Percentiles rank a stretch among this genome's conserved stretches.
These are phyloP conservation scores for Sphaceloma murrayae DNA, from an alignment of 2,329 filamentous ascomycete genomes.

Conservation along the genomic window DNA sequence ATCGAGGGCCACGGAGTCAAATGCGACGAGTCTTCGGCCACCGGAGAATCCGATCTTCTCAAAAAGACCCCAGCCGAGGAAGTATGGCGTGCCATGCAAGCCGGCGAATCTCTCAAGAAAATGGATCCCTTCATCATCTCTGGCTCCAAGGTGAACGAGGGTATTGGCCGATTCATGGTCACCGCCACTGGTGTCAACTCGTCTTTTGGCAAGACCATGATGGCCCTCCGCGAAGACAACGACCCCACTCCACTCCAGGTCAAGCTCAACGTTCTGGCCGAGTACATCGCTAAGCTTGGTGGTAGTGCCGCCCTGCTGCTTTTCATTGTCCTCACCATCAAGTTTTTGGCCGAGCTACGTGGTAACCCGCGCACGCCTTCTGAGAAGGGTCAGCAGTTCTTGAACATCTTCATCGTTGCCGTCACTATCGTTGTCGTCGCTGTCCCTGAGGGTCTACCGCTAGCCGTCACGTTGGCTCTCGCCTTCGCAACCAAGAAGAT, in stretches of 20 bases:
- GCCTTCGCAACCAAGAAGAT: conserved; percentile 59
- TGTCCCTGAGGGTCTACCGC: conserved; percentile 55
- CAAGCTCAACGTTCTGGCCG: conserved; percentile 66
- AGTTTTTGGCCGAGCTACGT: conserved; percentile 64
- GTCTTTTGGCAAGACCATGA: conserved; percentile 66
- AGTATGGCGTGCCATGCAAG: conserved; percentile 56
- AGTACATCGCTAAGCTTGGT: conserved; percentile 69
- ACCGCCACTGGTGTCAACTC: conserved; percentile 66
- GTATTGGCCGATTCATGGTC: conserved; percentile 65
- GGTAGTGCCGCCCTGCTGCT: conserved; percentile 68
- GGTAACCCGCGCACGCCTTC: conserved; percentile 47
- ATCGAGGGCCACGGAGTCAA: conserved; percentile 58
- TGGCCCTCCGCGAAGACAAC: conserved; percentile 66
- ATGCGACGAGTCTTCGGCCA: conserved; percentile 66
- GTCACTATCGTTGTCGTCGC: conserved; percentile 61
- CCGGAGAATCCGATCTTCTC: conserved; percentile 64
- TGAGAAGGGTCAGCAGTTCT: conserved; percentile 63
- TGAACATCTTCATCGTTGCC: conserved; percentile 54
- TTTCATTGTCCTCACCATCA: conserved; percentile 77
- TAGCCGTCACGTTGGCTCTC: conserved; percentile 59
- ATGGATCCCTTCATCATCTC: conserved; percentile 81
- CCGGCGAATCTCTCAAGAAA: conserved; percentile 53
- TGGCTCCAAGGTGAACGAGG: conserved; percentile 67
- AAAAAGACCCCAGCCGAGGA: conserved; percentile 58
- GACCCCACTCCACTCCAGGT: conserved; percentile 70